Evolutionary conservation across 371 early-diverging fungal species (phyloP), one percentile per base, ranked within the genome.

Genomic region (Apophysomyces elegans): DNA sequence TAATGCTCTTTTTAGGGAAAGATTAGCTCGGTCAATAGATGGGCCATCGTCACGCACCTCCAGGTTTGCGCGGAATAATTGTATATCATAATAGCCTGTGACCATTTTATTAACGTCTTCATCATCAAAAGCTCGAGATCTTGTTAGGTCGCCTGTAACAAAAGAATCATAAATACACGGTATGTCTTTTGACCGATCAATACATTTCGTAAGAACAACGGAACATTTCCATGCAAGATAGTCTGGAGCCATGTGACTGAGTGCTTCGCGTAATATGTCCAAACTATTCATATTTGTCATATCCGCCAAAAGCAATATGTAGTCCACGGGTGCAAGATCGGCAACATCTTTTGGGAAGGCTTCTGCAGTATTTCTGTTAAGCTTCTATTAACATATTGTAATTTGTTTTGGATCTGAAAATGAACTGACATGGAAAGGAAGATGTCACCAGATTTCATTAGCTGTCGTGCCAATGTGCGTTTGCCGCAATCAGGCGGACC

Each of bases 181-280:
- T 4, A 43, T 37, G 45, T 62, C 14, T 41, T 32, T 7, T 38
- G 14, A 58, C 38, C 36, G 16, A 14, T 41, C 4, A 45, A 58
- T 64, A 77, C 80, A 62, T 72, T 77, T 80, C n/a, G 74, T 77
- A 1, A 71, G 61, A 4, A 80, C 64, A 56, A 80, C 47, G 14
- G 72, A 62, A 16, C 64, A 54, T 36, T 72, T 71, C n/a, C 60
- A 59, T 2, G 60, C 35, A n/a, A 77, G 41, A 60, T 67, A 75
- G 3, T 58, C 56, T 12, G 71, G 47, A 54, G 63, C 45, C 3
- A 74, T 56, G 1, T 43, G 46, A 18, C 70, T 37, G 3, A 76
- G 50, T 7, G 64, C 8, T 39, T 62, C 14, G 5, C 66, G 44
- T 1, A 77, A 41, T 7, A 68, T 37, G 1, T 26, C 5, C 14